Evolutionary conservation across 495 filamentous ascomycete species (phyloP), one percentile per base, ranked within the genome.

Genomic region (Aspergillus kassunensis): DNA sequence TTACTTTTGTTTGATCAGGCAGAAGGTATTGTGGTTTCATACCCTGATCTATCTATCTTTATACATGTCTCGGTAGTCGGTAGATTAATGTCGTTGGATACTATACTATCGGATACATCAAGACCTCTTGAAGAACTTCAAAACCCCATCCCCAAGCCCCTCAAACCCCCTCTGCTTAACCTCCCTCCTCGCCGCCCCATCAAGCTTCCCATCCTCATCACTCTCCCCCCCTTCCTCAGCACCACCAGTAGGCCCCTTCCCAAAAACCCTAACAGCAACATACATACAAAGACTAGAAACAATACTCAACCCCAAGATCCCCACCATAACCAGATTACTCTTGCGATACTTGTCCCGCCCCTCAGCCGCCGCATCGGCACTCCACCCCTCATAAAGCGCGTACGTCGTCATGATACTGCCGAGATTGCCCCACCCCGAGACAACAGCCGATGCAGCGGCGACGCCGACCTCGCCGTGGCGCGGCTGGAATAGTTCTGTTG

Each of bases 401-500:
- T 95, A 95, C 0, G 90, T 96, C 27, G 89, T 95, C 57, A 88
- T 74, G 44, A 96, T 89, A 55, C 82, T 87, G 35, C 90, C 90
- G 23, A 91, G 70, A 58, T 96, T 96, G 0, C 90, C 90, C 39
- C 90, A 78, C 0, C 90, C 90, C 0, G 87, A 91, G 11, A 96
- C 90, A 4, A 95, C 73, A 2, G 90, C 91, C 1, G 86, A 83
- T 1, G 90, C 90, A 34, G 90, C 87, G n/a, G 90, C 90, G 3
- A 95, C 91, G 46, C 90, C 90, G 29, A 96, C 89, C 68, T 96
- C 90, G 25, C 91, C 87, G 60, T 96, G 90, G 4, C 90, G 85
- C 16, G 76, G 81, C 66, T 96, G 90, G 75, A 96, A 96, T 52
- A 95, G 87, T 66, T 95, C 88, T 53, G 81, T 87, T 6, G 90